A percentile compares a stretch with the other conserved stretches of the same genome.
Conservation (phyloP, 805 yeast genomes). For the Barnettozyma pratensis region DNA sequence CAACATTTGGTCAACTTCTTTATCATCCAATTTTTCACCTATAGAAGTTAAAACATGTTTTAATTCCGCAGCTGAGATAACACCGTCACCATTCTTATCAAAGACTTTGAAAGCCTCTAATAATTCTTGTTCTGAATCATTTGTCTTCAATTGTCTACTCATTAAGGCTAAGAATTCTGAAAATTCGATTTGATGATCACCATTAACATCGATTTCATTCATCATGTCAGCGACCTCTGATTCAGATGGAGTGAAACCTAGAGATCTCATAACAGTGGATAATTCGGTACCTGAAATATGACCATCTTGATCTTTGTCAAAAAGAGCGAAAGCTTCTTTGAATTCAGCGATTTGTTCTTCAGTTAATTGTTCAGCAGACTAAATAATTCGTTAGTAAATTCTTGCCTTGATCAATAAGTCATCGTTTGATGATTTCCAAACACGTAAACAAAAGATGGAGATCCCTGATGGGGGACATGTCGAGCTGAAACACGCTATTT, state of each 20-base stretch:
- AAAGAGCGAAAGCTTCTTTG: constrained; percentile 95
- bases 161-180: constrained; percentile 79
- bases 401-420: too few relatives aligned
- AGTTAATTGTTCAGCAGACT: constrained; percentile 73
- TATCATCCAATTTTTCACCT: constrained; percentile 94
- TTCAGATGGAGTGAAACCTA: constrained; percentile 96
- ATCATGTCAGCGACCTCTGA: constrained; percentile 94
- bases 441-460: too few relatives aligned
- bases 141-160: constrained; percentile 85
- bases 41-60: constrained; percentile 95
- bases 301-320: constrained; percentile 96
- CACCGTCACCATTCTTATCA: constrained; percentile 92
- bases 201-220: constrained; percentile 94
- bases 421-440: too few relatives aligned
- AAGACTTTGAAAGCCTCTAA: constrained; percentile 97
- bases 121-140: constrained; percentile 95
- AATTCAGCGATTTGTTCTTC: constrained; percentile 96
- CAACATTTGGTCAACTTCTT: constrained; percentile 96
- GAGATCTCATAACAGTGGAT: constrained; percentile 98
- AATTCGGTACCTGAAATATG: constrained; percentile 92
- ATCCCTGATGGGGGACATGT: too few relatives aligned
- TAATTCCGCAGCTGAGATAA: constrained; percentile 92
- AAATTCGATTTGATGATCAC: constrained; percentile 84
- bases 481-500: too few relatives aligned
- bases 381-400: constrained; percentile 6